Base-by-base conservation (phyloP, 2,329 filamentous ascomycete genomes). In the Tolypocladium amazonense region DNA sequence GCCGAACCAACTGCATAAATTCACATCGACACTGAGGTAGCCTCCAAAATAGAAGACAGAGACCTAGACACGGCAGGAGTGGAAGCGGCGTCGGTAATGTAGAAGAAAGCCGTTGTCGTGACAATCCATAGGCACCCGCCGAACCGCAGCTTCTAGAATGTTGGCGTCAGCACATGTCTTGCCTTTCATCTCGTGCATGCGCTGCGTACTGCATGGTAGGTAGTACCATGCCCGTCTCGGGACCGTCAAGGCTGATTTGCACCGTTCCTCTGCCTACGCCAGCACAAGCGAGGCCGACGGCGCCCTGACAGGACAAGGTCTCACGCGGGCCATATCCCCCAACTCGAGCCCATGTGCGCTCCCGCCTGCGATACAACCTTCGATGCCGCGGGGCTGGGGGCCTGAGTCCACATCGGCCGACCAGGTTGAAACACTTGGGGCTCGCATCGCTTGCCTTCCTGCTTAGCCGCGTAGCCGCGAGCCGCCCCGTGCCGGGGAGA, bases 351-450 rank as follows among this genome's bases (percentile, higher is more conserved):
- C 56, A 60, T 60, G 59, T 58, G 56, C 59, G 56, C 35, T 58
- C 56, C 59, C 59, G 56, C 23, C 33, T 58, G 59, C 59, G 59
- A 54, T 58, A 57, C 56, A 45, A 61, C 59, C 55, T 38, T 59
- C 50, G 25, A 41, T 11, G 18, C 3, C 20, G 30, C 14, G 25
- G 50, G 30, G 7, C 30, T 43, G 55, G 15, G 54, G 23, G 37
- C 27, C 27, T 15, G 27, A 33, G 47, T 5, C 47, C 15, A 33
- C 47, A n/a, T 18, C 30, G 20, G 18, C 50, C 50, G 50, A 52
- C 1, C 14, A 50, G 30, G 45, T 50, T 14, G 30, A 53, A 53
- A 53, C 50, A n/a, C 30, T n/a, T 15, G 25, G 47, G 27, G 18
- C 47, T n/a, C 25, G 23, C 50, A n/a, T 53, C 50, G 50, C 30